Evolutionary conservation across 2,329 filamentous ascomycete species (phyloP).

Genomic region (Stromatinia cepivora): DNA sequence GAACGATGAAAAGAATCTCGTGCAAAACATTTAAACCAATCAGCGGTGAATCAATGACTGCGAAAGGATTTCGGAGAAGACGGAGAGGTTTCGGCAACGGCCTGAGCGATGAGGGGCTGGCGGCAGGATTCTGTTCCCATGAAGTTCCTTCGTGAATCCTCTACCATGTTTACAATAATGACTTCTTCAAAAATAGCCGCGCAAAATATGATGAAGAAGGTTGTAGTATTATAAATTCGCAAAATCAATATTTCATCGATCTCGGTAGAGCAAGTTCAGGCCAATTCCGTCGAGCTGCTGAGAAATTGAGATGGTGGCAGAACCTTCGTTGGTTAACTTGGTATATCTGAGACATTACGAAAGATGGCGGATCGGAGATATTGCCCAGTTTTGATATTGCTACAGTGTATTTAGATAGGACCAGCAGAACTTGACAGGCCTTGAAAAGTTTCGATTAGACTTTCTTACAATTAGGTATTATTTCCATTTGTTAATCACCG

Average conservation of each 20-base stretch:
- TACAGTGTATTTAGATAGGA: constrained; percentile 8
- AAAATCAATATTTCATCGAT: background rate
- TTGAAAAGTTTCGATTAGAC: background rate
- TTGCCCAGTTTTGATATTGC: constrained; percentile 16
- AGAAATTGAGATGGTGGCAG: constrained; percentile 6
- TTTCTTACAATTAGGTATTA: background rate
- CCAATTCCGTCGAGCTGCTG: constrained; percentile 11
- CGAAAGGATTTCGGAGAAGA: constrained; percentile 13
- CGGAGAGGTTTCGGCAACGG: constrained; percentile 5
- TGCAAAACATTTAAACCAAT: constrained; percentile 8
- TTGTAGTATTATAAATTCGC: background rate
- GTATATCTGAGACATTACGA: constrained; percentile 19
- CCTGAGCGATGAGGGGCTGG: background rate
- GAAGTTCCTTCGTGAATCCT: constrained; percentile 3
- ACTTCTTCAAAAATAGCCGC: constrained; percentile 17
- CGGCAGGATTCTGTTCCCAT: constrained; percentile 7
- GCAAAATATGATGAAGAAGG: constrained; percentile 12
- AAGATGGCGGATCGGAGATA: constrained; percentile 18
- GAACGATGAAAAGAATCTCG: background rate
- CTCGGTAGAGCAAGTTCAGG: constrained; percentile 20
- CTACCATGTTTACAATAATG: background rate
- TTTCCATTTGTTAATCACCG: constrained; percentile 3
- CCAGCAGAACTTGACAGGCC: background rate
- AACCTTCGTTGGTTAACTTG: constrained; percentile 4
- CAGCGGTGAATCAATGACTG: background rate